Percentiles rank a stretch among this genome's conserved stretches.
These are phyloP conservation scores for Hypoxylon sp. DNA, from an alignment of 2,329 filamentous ascomycete genomes.

Conservation along the genomic window DNA sequence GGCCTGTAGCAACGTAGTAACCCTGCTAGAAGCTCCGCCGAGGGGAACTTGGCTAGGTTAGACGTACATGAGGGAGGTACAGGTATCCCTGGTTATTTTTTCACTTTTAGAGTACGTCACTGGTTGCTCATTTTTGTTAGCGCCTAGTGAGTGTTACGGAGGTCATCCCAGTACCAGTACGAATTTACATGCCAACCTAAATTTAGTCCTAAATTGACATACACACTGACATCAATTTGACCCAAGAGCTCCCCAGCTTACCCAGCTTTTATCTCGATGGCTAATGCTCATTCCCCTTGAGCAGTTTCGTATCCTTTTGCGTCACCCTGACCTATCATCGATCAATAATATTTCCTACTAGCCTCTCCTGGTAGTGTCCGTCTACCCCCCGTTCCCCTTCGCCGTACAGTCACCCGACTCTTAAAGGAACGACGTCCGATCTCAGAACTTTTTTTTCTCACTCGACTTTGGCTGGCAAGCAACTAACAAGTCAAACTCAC, in stretches of 20 bases:
- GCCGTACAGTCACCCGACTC: conserved; percentile 32
- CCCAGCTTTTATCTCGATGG: conserved; percentile 32
- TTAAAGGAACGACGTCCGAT: conserved; percentile 39
- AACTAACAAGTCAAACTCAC: conserved; percentile 2
- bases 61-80: background rate
- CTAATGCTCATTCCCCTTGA: conserved; percentile 21
- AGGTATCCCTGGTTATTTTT: conserved; percentile 31
- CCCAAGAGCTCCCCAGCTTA: conserved; percentile 35
- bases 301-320: conserved; percentile 31
- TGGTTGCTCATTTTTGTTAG: conserved; percentile 34
- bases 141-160: conserved; percentile 17
- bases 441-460: conserved; percentile 40
- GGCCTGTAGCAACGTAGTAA: conserved; percentile 1
- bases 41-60: conserved; percentile 2
- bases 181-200: conserved; percentile 27
- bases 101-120: conserved; percentile 41
- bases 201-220: conserved; percentile 31
- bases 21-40: conserved; percentile 16
- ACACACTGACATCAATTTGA: conserved; percentile 43
- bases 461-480: conserved; percentile 14
- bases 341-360: conserved; percentile 37
- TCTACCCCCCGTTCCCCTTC: conserved; percentile 35
- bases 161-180: conserved; percentile 31
- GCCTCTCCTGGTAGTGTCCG: conserved; percentile 36
- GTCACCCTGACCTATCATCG: conserved; percentile 36